phyloP scores from a whole-genome alignment of 2,329 filamentous ascomycete genomes.

The Ophiostoma pallidulum region DNA sequence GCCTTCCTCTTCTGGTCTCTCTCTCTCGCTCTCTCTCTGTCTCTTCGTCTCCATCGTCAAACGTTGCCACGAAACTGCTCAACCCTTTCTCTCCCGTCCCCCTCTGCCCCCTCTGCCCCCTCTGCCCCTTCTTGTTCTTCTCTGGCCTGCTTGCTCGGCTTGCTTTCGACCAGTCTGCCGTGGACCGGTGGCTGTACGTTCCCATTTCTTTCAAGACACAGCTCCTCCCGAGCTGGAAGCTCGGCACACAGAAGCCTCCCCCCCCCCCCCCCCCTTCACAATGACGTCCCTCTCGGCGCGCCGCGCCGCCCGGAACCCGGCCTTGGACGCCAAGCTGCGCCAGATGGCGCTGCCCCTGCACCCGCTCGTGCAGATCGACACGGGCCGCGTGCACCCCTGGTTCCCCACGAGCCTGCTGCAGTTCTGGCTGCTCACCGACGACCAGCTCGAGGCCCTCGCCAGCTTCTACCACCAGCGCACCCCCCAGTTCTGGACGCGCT shows the following conservation, averaged over 20 bases:
- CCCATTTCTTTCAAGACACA: neutral
- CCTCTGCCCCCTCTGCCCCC: too few species aligned
- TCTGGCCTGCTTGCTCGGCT: neutral
- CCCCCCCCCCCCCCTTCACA: neutral
- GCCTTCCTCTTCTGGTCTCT: too few species aligned
- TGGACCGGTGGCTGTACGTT: neutral
- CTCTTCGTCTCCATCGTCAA: neutral
- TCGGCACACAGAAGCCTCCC: neutral
- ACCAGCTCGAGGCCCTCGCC: conserved; percentile 59
- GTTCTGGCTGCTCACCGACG: conserved; percentile 65
- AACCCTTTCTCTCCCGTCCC: neutral
- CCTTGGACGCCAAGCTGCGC: conserved; percentile 50
- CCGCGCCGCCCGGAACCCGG: conserved; percentile 36
- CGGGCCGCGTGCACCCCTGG: conserved; percentile 51
- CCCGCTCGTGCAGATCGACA: conserved; percentile 55
- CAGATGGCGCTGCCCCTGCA: conserved; percentile 58
- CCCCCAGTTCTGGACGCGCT: conserved; percentile 41
- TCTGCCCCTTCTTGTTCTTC: neutral
- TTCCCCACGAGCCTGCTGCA: conserved; percentile 59
- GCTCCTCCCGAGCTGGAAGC: too few species aligned
- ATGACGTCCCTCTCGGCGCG: conserved; percentile 24
- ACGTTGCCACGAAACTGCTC: neutral
- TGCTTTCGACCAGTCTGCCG: neutral
- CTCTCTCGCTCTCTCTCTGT: neutral
- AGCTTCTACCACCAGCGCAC: conserved; percentile 64